A percentile compares a stretch with the other conserved stretches of the same genome.
Evolutionary conservation across 2,329 filamentous ascomycete species (phyloP).

Genomic region (Trichocomaceae sp.): DNA sequence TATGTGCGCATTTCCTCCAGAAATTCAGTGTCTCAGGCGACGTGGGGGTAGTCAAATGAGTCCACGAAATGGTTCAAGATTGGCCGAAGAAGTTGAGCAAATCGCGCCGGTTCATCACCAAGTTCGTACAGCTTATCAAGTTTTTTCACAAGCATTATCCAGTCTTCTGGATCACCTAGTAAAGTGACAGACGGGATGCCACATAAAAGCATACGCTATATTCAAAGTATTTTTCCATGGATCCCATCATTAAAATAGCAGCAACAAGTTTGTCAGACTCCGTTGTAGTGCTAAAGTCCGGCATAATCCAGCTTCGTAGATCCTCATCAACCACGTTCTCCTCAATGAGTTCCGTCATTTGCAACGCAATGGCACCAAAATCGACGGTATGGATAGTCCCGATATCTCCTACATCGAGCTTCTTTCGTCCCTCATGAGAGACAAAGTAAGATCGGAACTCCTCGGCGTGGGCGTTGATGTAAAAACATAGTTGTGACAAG

Average conservation of each 20-base stretch:
- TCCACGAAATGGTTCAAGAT: slow-evolving; percentile 42
- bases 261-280: slow-evolving; percentile 39
- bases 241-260: slow-evolving; percentile 47
- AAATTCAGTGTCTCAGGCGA: not conserved
- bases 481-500: slow-evolving; percentile 43
- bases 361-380: slow-evolving; percentile 24
- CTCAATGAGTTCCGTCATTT: slow-evolving; percentile 37
- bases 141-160: slow-evolving; percentile 36
- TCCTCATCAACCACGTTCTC: slow-evolving; percentile 37
- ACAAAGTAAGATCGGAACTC: slow-evolving; percentile 41
- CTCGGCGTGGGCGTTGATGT: slow-evolving; percentile 43
- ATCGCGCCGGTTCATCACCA: slow-evolving; percentile 39
- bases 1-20: not conserved
- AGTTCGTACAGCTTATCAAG: slow-evolving; percentile 41
- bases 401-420: slow-evolving; percentile 27
- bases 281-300: slow-evolving; percentile 47
- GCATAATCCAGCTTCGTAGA: slow-evolving; percentile 46
- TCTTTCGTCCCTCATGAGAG: slow-evolving; percentile 37
- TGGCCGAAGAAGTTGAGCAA: slow-evolving; percentile 36
- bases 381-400: slow-evolving; percentile 14
- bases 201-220: slow-evolving; percentile 31
- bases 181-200: slow-evolving; percentile 50
- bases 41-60: not conserved
- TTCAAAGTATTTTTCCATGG: slow-evolving; percentile 46
- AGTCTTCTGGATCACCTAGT: slow-evolving; percentile 44